phyloP scores from a whole-genome alignment of 768 basidiomycete genomes.

The Rossbeevera mucosa region DNA sequence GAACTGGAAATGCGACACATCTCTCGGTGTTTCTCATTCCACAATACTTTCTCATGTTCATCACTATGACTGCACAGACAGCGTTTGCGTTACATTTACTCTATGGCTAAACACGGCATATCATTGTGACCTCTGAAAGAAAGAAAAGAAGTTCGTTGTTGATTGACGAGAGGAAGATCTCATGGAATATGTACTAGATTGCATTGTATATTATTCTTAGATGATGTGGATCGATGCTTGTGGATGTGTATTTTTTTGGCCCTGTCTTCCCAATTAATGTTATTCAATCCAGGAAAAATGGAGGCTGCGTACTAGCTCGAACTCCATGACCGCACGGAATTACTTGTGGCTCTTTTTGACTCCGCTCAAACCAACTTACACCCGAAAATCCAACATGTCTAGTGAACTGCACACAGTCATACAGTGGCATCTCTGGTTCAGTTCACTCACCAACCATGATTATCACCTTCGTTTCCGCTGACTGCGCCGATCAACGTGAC shows the following conservation, averaged over 20 bases:
- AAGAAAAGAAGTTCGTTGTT: not conserved
- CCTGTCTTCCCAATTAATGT: not conserved
- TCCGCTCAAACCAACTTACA: no score
- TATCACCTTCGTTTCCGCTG: no score
- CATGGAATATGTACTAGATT: not conserved
- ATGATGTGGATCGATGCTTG: not conserved
- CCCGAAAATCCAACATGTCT: no score
- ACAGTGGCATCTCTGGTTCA: no score
- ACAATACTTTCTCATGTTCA: slow-evolving; percentile 41
- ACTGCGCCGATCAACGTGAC: no score
- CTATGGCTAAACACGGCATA: slow-evolving; percentile 23
- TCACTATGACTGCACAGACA: slow-evolving; percentile 36
- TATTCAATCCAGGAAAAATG: not conserved
- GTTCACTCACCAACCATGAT: no score
- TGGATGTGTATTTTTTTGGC: not conserved
- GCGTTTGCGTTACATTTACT: slow-evolving; percentile 35
- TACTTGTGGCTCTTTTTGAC: no score
- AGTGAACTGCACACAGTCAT: no score
- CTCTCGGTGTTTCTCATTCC: slow-evolving; percentile 61
- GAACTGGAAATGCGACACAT: slow-evolving; percentile 59
- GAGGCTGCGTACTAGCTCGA: no score
- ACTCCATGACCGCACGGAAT: no score
- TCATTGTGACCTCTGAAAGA: not conserved
- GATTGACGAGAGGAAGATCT: not conserved
- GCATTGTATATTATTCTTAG: not conserved